A percentile compares a stretch with the other conserved stretches of the same genome.
Conservation (phyloP, 179 eudicot genomes). For the Amaranthus tricolor region DNA sequence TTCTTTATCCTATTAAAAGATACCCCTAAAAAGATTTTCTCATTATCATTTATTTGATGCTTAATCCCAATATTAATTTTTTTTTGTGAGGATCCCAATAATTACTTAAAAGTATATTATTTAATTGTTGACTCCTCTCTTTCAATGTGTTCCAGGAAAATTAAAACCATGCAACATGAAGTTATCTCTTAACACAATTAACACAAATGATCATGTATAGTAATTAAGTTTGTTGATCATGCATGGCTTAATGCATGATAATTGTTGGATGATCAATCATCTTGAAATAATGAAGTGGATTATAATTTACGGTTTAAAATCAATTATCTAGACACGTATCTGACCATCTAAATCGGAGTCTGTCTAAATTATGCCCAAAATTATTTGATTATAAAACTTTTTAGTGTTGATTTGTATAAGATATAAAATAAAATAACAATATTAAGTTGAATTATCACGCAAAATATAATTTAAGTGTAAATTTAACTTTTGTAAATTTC, state of each 20-base stretch:
- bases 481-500: too few species aligned
- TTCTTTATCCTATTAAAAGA: not conserved
- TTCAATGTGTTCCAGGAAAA: not conserved
- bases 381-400: too few species aligned
- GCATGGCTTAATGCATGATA: slow-evolving; percentile 6
- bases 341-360: too few species aligned
- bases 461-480: too few species aligned
- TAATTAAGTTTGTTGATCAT: slow-evolving; percentile 1
- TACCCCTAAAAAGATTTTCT: not conserved
- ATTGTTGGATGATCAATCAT: slow-evolving; percentile 2
- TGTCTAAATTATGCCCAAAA: too few species aligned
- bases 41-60: slow-evolving; percentile 14
- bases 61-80: not conserved
- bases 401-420: too few species aligned
- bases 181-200: too few species aligned
- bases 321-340: not conserved
- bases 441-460: too few species aligned
- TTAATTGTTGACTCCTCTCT: not conserved
- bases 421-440: too few species aligned
- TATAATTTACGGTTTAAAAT: not conserved
- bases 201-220: too few species aligned
- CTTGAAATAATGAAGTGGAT: not conserved
- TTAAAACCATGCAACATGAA: not conserved
- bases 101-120: not conserved
- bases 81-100: not conserved